phyloP scores from a whole-genome alignment of 805 yeast genomes.

The Metschnikowia peoriensis region DNA sequence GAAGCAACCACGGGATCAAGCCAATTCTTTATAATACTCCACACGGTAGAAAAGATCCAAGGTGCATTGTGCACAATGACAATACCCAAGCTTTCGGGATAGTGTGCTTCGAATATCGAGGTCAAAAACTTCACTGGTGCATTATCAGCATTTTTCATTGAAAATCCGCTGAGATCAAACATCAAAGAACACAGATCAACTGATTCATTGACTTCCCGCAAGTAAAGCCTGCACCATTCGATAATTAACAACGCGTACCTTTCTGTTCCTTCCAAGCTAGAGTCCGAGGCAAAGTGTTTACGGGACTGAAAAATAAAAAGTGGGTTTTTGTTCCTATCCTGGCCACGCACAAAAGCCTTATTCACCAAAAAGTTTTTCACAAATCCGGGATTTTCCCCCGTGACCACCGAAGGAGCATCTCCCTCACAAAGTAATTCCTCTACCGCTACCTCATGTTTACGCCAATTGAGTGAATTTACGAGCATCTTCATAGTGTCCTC shows the following conservation, averaged over 20 bases:
- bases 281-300: slow-evolving; percentile 53
- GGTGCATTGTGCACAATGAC: slow-evolving; percentile 92
- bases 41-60: slow-evolving; percentile 92
- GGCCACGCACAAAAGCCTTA: slow-evolving; percentile 74
- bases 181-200: slow-evolving; percentile 78
- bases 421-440: slow-evolving; percentile 67
- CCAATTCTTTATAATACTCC: slow-evolving; percentile 93
- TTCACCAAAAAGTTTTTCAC: slow-evolving; percentile 58
- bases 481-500: slow-evolving; percentile 70
- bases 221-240: slow-evolving; percentile 60
- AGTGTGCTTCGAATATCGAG: slow-evolving; percentile 89
- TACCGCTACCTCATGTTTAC: slow-evolving; percentile 51
- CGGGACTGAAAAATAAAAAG: slow-evolving; percentile 78
- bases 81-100: slow-evolving; percentile 89
- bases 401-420: slow-evolving; percentile 58
- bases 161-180: slow-evolving; percentile 83
- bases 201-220: slow-evolving; percentile 57
- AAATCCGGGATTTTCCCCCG: slow-evolving; percentile 41
- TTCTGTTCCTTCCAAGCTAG: slow-evolving; percentile 67
- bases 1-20: slow-evolving; percentile 94
- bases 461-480: slow-evolving; percentile 73
- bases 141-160: slow-evolving; percentile 91
- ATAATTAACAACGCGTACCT: slow-evolving; percentile 71
- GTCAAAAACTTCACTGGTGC: slow-evolving; percentile 87
- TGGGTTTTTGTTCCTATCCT: slow-evolving; percentile 73